phyloP scores from a whole-genome alignment of 176 grass and related monocot species.

The Guadua angustifolia region DNA sequence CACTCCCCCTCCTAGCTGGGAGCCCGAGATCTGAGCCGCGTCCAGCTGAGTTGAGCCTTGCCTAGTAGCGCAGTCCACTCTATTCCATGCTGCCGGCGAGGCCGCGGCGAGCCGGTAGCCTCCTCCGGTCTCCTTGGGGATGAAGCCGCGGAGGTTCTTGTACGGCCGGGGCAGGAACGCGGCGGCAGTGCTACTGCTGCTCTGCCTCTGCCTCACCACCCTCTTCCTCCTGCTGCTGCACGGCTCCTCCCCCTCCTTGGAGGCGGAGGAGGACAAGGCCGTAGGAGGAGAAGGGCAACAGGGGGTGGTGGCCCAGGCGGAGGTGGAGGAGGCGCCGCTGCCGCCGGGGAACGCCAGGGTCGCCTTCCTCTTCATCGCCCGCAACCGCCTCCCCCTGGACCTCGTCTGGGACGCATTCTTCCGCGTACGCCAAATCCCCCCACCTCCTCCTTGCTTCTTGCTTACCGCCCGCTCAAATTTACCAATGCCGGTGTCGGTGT shows the following conservation, averaged over 20 bases:
- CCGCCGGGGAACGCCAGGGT: slow-evolving; percentile 61
- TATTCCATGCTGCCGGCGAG: slow-evolving; percentile 26
- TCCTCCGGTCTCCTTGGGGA: background rate
- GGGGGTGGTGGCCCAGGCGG: slow-evolving; percentile 30
- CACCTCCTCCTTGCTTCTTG: background rate
- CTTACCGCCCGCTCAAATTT: background rate
- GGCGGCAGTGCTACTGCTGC: slow-evolving; percentile 36
- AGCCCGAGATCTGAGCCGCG: slow-evolving; percentile 29
- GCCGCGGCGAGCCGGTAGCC: background rate
- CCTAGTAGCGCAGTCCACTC: background rate
- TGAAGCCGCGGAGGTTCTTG: slow-evolving; percentile 53
- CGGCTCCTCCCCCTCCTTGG: slow-evolving; percentile 35
- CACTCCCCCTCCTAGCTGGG: background rate
- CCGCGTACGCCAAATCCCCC: slow-evolving; percentile 36
- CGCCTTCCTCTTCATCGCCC: slow-evolving; percentile 91
- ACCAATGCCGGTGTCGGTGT: background rate
- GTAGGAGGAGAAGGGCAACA: background rate
- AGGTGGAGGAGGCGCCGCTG: slow-evolving; percentile 65
- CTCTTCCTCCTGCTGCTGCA: slow-evolving; percentile 46
- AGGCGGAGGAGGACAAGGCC: slow-evolving; percentile 2
- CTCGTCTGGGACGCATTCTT: slow-evolving; percentile 96
- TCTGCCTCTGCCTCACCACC: slow-evolving; percentile 52
- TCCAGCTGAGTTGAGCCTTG: background rate
- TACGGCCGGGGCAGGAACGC: slow-evolving; percentile 39
- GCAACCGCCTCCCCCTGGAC: slow-evolving; percentile 92